Base-by-base conservation (phyloP, 371 early-diverging fungal species). In the Umbelopsis sp. region DNA sequence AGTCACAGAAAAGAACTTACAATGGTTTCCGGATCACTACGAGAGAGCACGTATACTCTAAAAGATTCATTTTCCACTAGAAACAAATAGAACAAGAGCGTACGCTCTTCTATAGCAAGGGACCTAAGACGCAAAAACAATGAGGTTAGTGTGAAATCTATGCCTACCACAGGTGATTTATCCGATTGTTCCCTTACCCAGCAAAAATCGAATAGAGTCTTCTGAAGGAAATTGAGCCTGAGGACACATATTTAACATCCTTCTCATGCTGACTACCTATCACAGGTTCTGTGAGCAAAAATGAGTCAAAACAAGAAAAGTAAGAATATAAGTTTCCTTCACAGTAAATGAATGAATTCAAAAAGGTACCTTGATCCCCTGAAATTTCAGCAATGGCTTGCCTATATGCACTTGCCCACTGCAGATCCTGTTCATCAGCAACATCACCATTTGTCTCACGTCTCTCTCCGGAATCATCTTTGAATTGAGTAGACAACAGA, bases 11-110 rank as follows among this genome's bases (percentile, higher is more conserved):
- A 10, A 45, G 20, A 29, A 16, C 16, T 77, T 75, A 84, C 84
- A 73, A 93, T 79, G 2, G 87, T 87, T 66, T 93, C 93, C 11
- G 91, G 92, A 70, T 93, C 93, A 0, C 90, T 90, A 37, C 92
- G 77, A 4, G 92, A 93, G 32, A 93, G 71, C 3, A 92, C 87
- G 77, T 90, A 93, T 1, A 87, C 88, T 22, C 89, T 74, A 69
- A 93, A 93, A 8, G 83, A 74, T 20, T 86, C 86, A 67, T 92
- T 93, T 66, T 89, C 88, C 6, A 89, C 78, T 50, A 93, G 68
- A 29, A 92, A 78, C n/a, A 86, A 71, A 68, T 93, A 91, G 66
- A 93, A 80, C 12, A 93, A 67, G 20, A 92, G 65, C 72, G 87
- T 85, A 8, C 82, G 83, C 71, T 91, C 92, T 70, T 93, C 93